Evolutionary conservation across 345 rosid genomes (phyloP), one percentile per base, ranked within the genome.

Genomic region (Lepidium aucheri): DNA sequence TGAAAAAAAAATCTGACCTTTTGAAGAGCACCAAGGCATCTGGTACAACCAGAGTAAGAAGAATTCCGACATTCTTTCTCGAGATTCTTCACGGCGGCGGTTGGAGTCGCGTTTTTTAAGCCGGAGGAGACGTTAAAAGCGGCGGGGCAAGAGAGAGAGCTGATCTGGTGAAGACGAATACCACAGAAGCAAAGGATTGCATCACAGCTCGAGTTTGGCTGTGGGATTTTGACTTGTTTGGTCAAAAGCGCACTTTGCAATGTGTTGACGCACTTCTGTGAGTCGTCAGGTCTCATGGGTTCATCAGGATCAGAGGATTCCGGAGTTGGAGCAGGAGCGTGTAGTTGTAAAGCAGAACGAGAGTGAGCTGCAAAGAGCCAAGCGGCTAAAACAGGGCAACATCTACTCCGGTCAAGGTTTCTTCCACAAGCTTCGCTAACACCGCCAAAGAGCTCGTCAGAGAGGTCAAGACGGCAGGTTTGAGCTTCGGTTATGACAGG

Each of bases 311-410:
- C 84, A 9, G 76, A 47, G 13, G 76, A 47, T 14, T 83, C 77
- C 9, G 90, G 77, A 7, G 89, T 67, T 5, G 87, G 73, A 34
- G 88, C 84, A 10, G 86, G 79, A 41, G 87, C 81, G 0, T 83
- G 77, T 9, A 94, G 50, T 78, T 88, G 84, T 2, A 94, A 91
- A 57, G 99, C 99, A 6, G 83, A 83, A 46, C 88, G 72, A 15
- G 99, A 92, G 61, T 90, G 99, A 55, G 99, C 99, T 3, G 99
- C 97, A 67, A 84, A 94, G 44, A 94, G 89, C 99, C 99, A 94
- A 0, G 99, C 99, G 0, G 93, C 97, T 6, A 94, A 64, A 7
- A 94, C 99, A 0, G 97, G 99, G 58, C 99, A 90, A 75, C 97
- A 94, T 5, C 99, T 86, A 68, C 96, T 79, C 28, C 97, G 77